Conservation (phyloP, 2,329 filamentous ascomycete genomes). For the Fusarium sp. region DNA sequence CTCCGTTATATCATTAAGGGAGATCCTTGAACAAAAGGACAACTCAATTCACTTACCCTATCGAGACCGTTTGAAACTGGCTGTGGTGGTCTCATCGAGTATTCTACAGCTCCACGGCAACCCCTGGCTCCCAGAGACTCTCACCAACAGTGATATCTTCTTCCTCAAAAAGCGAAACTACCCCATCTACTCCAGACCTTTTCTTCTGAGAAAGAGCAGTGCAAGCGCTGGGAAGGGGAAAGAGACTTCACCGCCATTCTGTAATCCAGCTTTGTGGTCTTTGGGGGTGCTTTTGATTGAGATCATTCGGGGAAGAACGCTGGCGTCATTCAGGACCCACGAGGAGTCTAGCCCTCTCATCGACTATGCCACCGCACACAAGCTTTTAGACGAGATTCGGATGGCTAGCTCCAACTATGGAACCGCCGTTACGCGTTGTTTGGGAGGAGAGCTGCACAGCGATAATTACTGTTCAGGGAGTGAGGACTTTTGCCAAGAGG, state of each 20-base stretch:
- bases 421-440: background rate
- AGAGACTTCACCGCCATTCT: background rate
- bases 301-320: background rate
- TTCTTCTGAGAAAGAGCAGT: background rate
- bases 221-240: background rate
- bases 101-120: background rate
- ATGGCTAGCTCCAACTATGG: background rate
- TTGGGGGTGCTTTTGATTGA: background rate
- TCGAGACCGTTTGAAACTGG: background rate
- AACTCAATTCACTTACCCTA: background rate
- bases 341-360: background rate
- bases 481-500: background rate
- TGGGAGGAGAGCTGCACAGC: background rate
- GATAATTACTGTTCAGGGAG: background rate
- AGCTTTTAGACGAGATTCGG: background rate
- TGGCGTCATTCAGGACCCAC: background rate
- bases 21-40: background rate
- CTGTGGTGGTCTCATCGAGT: background rate
- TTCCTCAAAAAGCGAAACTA: background rate
- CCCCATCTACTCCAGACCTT: background rate
- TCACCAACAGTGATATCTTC: background rate
- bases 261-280: background rate
- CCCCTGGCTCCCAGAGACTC: background rate
- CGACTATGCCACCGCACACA: background rate
- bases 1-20: background rate